Percentiles rank a stretch among this genome's conserved stretches.
Evolutionary conservation across 768 basidiomycete species (phyloP).

Genomic region (Naematelia aurantialba): DNA sequence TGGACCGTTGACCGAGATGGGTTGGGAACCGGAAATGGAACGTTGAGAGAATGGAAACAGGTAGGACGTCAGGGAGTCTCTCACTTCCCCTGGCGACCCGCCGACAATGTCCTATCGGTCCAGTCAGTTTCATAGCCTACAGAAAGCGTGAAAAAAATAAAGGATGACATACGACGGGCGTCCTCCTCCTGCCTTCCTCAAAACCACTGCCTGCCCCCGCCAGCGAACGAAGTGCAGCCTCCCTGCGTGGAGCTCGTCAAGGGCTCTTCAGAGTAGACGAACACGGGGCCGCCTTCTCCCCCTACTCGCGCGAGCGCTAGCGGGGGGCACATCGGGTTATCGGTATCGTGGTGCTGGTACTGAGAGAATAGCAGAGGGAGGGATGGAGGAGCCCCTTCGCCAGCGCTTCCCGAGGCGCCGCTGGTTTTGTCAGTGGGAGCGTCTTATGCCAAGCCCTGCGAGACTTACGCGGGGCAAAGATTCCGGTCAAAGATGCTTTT

Average conservation of each 20-base stretch:
- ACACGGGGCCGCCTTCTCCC: constrained; percentile 42
- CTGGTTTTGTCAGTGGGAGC: constrained; percentile 7
- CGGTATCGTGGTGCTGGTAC: constrained; percentile 25
- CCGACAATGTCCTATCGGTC: constrained; percentile 36
- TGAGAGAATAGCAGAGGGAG: constrained; percentile 28
- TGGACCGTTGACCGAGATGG: constrained; percentile 8
- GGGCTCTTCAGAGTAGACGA: constrained; percentile 36
- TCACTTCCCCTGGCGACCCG: constrained; percentile 47
- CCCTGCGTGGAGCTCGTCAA: not conserved
- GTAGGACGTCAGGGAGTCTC: constrained; percentile 50
- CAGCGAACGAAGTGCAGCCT: constrained; percentile 34
- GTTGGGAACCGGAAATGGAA: not conserved
- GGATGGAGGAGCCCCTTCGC: constrained; percentile 28
- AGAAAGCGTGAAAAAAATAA: not conserved
- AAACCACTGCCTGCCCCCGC: constrained; percentile 50
- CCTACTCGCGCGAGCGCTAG: constrained; percentile 44
- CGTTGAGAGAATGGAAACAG: constrained; percentile 39
- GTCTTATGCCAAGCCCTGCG: not conserved
- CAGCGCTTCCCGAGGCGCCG: constrained; percentile 38
- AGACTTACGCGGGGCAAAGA: constrained; percentile 43
- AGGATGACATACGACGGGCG: constrained; percentile 38
- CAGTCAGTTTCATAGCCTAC: not conserved
- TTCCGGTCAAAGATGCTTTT: constrained; percentile 25
- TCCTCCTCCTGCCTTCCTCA: constrained; percentile 50
- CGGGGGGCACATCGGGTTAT: constrained; percentile 24